Conservation (phyloP, 2,329 filamentous ascomycete species). For the Colletotrichum noveboracense region DNA sequence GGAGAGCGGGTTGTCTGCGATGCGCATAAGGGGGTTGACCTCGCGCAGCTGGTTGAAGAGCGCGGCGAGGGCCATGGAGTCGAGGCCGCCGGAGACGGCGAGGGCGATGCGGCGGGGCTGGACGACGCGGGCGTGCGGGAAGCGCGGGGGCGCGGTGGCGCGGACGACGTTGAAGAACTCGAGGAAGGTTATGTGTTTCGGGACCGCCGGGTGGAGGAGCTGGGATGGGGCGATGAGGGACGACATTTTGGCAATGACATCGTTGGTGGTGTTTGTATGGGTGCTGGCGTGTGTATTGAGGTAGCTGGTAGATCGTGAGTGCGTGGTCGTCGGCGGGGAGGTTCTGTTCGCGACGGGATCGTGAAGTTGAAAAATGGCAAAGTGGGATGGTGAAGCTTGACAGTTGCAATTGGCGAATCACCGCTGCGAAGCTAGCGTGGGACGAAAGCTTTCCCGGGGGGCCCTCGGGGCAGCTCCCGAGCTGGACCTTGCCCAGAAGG, state of each 20-base stretch:
- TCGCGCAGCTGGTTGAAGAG: conserved; percentile 63
- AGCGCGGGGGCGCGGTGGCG: conserved; percentile 55
- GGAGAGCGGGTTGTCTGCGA: conserved; percentile 50
- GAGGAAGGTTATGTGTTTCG: conserved; percentile 39
- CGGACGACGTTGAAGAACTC: conserved; percentile 54
- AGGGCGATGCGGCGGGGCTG: conserved; percentile 58
- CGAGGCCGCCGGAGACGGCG: conserved; percentile 89
- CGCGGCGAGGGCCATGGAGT: conserved; percentile 94
- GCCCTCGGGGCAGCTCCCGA: not conserved
- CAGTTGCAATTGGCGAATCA: not conserved
- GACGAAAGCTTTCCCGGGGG: conserved; percentile 13
- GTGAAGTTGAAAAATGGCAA: not conserved
- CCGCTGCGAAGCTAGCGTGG: not conserved
- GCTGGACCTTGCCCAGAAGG: not conserved
- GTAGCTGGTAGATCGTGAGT: not conserved
- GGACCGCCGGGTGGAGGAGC: conserved; percentile 38
- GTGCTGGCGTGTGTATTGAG: not conserved
- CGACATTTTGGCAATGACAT: not conserved
- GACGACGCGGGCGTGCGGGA: conserved; percentile 42
- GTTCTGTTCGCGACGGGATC: not conserved
- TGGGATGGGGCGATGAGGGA: conserved; percentile 16
- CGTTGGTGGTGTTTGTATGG: not conserved
- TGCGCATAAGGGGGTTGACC: conserved; percentile 34
- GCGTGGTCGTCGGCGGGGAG: not conserved
- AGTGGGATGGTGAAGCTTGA: not conserved